Evolutionary conservation across 352 stramenopile species (phyloP).

Genomic region (Thraustotheca clavata): DNA sequence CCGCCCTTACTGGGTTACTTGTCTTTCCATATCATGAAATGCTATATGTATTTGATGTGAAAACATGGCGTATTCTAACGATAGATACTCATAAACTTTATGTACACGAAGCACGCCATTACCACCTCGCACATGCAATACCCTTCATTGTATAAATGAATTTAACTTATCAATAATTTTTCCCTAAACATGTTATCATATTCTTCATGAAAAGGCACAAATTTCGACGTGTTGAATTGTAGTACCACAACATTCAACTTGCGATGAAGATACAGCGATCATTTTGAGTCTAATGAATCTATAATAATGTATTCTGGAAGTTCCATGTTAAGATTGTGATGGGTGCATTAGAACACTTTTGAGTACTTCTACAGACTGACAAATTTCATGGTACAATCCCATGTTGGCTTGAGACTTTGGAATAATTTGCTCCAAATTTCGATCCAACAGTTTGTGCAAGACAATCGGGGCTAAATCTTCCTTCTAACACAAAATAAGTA

Average conservation of each 20-base stretch:
- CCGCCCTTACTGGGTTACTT: background rate
- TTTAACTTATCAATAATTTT: no score
- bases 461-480: slow-evolving; percentile 10
- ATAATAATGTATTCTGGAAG: no score
- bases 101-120: no score
- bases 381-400: slow-evolving; percentile 19
- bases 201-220: no score
- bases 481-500: background rate
- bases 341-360: slow-evolving; percentile 19
- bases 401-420: slow-evolving; percentile 17
- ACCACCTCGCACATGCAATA: no score
- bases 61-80: slow-evolving; percentile 5
- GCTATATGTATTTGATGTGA: slow-evolving; percentile 7
- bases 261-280: no score
- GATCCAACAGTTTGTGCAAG: slow-evolving; percentile 18
- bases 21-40: background rate
- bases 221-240: no score
- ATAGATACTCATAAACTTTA: no score
- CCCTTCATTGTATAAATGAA: no score
- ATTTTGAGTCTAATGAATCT: no score
- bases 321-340: background rate
- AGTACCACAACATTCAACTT: no score
- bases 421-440: slow-evolving; percentile 14
- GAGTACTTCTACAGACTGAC: slow-evolving; percentile 19
- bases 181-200: no score